These are phyloP conservation scores for Spathaspora gorwiae DNA, from an alignment of 805 yeast species.

Conservation along the genomic window DNA sequence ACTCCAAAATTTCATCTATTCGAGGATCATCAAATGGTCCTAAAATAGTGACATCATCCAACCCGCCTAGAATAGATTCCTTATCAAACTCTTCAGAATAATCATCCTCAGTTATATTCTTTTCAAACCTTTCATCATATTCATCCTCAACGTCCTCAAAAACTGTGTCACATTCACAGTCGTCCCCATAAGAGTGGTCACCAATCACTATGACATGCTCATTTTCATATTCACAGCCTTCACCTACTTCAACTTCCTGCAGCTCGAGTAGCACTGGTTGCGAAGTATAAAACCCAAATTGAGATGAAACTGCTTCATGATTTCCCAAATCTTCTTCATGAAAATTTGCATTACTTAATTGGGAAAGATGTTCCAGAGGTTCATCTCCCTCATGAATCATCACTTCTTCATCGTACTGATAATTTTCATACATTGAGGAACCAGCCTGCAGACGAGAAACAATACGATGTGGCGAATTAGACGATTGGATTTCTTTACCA, in stretches of 20 bases:
- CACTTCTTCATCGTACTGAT: background rate
- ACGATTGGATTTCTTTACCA: background rate
- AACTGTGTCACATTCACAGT: background rate
- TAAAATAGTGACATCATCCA: background rate
- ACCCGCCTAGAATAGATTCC: background rate
- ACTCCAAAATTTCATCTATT: slow-evolving; percentile 4
- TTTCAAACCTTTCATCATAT: slow-evolving; percentile 3
- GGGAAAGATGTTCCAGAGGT: background rate
- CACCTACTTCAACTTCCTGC: slow-evolving; percentile 1
- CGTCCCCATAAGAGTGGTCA: background rate
- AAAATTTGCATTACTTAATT: slow-evolving; percentile 6
- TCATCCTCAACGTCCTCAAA: background rate
- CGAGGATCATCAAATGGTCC: background rate
- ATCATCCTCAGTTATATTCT: slow-evolving; percentile 2
- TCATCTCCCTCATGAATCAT: background rate
- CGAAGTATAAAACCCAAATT: slow-evolving; percentile 3
- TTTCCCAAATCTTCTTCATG: slow-evolving; percentile 7
- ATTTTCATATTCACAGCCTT: slow-evolving; percentile 1
- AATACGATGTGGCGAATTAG: background rate
- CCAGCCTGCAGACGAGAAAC: background rate
- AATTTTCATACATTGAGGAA: background rate
- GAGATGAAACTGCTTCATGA: background rate
- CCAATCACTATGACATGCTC: background rate
- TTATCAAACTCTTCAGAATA: slow-evolving; percentile 1
- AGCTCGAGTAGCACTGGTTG: slow-evolving; percentile 4